Evolutionary conservation across 345 rosid genomes (phyloP).

Genomic region (Lumnitzera littorea): DNA sequence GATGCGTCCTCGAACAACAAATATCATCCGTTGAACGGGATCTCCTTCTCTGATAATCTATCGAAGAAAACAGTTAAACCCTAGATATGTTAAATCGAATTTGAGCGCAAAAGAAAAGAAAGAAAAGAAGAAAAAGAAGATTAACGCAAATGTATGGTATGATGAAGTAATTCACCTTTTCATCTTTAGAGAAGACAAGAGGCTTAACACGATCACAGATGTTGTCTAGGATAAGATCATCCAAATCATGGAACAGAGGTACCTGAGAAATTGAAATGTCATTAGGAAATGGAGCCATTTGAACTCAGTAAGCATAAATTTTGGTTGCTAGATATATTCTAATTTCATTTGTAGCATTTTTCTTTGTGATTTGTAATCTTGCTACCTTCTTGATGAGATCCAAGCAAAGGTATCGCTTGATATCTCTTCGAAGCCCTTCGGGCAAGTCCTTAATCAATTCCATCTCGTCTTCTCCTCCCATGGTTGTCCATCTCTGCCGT

Average conservation of each 20-base stretch:
- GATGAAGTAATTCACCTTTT: conserved; percentile 43
- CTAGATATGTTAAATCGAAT: neutral
- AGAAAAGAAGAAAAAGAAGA: neutral
- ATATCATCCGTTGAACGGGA: conserved; percentile 75
- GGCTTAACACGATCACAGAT: conserved; percentile 82
- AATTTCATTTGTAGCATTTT: too few relatives aligned
- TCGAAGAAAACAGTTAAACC: neutral
- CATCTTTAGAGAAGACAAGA: conserved; percentile 68
- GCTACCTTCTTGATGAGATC: conserved; percentile 77
- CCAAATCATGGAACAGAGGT: conserved; percentile 70
- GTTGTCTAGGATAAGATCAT: conserved; percentile 84
- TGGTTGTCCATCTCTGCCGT: conserved; percentile 56
- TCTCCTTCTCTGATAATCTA: conserved; percentile 96
- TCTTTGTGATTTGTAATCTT: neutral
- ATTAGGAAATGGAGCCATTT: neutral
- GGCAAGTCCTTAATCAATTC: conserved; percentile 70
- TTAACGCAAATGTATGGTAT: too few relatives aligned
- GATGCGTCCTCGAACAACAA: conserved; percentile 51
- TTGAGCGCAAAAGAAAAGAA: neutral
- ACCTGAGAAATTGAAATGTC: conserved; percentile 32
- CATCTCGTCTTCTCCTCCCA: conserved; percentile 78
- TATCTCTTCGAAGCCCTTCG: conserved; percentile 80
- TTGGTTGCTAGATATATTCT: too few relatives aligned
- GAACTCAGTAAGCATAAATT: neutral
- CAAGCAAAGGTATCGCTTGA: conserved; percentile 75